A percentile compares a stretch with the other conserved stretches of the same genome.
Conservation (phyloP, 805 yeast species). For the Metschnikowia bowlesiae region DNA sequence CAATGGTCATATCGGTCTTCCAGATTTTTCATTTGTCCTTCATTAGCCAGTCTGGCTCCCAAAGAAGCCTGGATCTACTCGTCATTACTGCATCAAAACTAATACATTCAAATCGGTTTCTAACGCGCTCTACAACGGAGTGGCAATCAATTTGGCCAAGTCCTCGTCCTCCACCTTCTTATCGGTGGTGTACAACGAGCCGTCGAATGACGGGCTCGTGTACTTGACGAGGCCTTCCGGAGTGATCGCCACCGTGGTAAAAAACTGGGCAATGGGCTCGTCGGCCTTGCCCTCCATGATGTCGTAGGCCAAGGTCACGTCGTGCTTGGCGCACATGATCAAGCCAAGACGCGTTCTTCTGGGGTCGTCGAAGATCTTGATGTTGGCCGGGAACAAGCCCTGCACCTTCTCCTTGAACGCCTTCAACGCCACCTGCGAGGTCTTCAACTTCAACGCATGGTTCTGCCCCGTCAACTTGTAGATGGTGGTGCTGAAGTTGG, state of each 20-base stretch:
- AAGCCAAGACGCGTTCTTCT: conserved; percentile 71
- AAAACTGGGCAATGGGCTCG: conserved; percentile 63
- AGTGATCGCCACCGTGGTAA: conserved; percentile 72
- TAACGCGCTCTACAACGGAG: conserved; percentile 10
- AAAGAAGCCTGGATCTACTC: no score
- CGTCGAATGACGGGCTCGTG: conserved; percentile 52
- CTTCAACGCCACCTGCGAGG: conserved; percentile 61
- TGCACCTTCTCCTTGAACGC: conserved; percentile 65
- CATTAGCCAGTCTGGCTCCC: background rate
- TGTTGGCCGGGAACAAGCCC: conserved; percentile 61
- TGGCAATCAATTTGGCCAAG: conserved; percentile 19
- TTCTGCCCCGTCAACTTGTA: conserved; percentile 68
- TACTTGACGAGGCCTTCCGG: conserved; percentile 66
- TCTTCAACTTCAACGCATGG: conserved; percentile 65
- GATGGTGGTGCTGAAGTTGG: conserved; percentile 61
- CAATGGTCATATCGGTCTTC: no score
- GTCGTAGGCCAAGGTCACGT: conserved; percentile 64
- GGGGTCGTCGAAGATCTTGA: conserved; percentile 62
- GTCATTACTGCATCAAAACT: no score
- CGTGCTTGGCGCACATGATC: conserved; percentile 66
- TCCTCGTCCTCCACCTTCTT: conserved; percentile 52
- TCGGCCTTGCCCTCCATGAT: conserved; percentile 64
- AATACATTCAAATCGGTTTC: background rate
- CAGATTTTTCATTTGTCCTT: no score
- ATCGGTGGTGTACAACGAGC: conserved; percentile 48